phyloP scores from a whole-genome alignment of 2,329 filamentous ascomycete species.

The Beauveria sp. region DNA sequence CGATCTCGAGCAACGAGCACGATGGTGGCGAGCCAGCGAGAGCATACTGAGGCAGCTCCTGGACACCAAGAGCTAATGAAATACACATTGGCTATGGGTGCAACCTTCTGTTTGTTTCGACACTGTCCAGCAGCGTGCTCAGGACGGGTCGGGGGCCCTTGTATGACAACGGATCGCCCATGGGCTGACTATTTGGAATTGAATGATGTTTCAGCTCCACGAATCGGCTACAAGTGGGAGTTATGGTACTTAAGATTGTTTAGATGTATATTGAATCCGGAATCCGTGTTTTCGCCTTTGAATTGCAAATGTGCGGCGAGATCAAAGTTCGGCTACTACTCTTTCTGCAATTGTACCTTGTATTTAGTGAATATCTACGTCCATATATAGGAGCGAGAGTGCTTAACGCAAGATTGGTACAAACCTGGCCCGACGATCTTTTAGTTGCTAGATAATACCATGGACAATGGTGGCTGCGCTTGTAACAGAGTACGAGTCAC shows the following conservation, averaged over 20 bases:
- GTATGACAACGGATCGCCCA: background rate
- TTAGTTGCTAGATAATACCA: background rate
- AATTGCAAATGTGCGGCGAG: background rate
- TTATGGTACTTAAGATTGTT: background rate
- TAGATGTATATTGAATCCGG: background rate
- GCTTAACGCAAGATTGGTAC: background rate
- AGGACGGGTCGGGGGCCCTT: background rate
- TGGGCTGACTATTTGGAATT: background rate
- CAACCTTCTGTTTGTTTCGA: background rate
- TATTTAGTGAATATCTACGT: too few relatives aligned
- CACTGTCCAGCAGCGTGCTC: background rate
- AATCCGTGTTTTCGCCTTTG: background rate
- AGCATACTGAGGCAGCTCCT: conserved; percentile 54
- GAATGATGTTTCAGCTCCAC: background rate
- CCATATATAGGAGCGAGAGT: background rate
- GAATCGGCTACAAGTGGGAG: background rate
- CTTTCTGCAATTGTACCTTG: background rate
- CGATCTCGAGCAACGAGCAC: conserved; percentile 66
- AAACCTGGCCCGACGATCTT: background rate
- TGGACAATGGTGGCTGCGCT: background rate
- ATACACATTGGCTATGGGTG: background rate
- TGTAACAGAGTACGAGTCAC: background rate
- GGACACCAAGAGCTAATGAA: conserved; percentile 42
- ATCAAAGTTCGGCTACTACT: background rate
- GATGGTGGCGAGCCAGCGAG: conserved; percentile 70